Evolutionary conservation across 2,329 filamentous ascomycete species (phyloP).

Genomic region (Paradendryphiella salina): DNA sequence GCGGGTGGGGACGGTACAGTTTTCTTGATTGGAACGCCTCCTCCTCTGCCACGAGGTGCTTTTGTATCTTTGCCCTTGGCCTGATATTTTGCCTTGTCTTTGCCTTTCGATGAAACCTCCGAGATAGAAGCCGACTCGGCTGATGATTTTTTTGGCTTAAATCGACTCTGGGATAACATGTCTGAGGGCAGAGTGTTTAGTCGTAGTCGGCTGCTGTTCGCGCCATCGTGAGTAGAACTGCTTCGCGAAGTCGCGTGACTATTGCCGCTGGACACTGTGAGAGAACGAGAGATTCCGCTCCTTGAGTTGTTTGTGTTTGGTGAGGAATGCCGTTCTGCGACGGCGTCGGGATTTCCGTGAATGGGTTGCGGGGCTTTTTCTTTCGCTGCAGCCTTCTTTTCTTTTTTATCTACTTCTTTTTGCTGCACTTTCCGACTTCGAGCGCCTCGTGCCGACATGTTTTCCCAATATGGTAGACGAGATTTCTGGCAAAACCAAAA

Average conservation of each 20-base stretch:
- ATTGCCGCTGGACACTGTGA: conserved; percentile 36
- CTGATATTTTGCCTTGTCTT: conserved; percentile 41
- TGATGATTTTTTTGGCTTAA: conserved; percentile 27
- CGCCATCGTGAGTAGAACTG: conserved; percentile 32
- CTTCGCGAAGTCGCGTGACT: conserved; percentile 38
- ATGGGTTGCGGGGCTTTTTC: conserved; percentile 31
- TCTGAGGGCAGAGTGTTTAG: conserved; percentile 24
- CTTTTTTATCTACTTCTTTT: conserved; percentile 48
- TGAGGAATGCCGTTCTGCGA: conserved; percentile 35
- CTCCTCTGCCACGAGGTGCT: conserved; percentile 46
- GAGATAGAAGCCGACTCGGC: conserved; percentile 34
- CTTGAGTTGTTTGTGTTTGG: conserved; percentile 26
- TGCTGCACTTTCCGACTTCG: conserved; percentile 47
- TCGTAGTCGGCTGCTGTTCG: conserved; percentile 18
- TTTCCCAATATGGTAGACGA: background rate
- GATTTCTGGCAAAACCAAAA: background rate
- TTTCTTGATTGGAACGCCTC: conserved; percentile 45
- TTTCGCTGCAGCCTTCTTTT: conserved; percentile 44
- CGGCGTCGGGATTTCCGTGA: conserved; percentile 31
- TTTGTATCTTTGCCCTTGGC: conserved; percentile 46
- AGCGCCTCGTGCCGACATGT: conserved; percentile 48
- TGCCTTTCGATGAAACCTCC: conserved; percentile 34
- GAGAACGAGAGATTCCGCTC: conserved; percentile 30
- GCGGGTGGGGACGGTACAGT: conserved; percentile 18
- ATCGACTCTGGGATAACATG: conserved; percentile 24